Conservation (phyloP, 139 green algal species). For the Chlorella sorokiniana region DNA sequence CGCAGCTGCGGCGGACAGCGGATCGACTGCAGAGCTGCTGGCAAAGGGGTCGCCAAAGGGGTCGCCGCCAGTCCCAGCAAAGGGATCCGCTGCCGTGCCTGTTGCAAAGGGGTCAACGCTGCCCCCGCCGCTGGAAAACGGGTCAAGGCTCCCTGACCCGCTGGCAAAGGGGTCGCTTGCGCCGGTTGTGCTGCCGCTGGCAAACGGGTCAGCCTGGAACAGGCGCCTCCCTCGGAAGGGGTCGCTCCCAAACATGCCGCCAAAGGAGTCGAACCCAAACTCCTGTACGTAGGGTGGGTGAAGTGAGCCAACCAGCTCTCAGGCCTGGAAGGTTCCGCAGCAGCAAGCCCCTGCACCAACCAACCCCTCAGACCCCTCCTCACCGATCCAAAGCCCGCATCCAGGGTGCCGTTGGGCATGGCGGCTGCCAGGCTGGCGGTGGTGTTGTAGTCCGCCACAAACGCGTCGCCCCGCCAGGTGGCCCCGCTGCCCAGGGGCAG, state of each 20-base stretch:
- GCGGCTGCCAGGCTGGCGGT: slow-evolving; percentile 32
- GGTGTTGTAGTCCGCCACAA: slow-evolving; percentile 19
- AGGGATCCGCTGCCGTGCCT: not conserved
- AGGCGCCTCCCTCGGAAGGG: slow-evolving; percentile 29
- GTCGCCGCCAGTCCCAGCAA: not conserved
- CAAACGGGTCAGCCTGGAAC: slow-evolving; percentile 17
- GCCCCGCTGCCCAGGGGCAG: slow-evolving; percentile 53
- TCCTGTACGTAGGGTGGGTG: not conserved
- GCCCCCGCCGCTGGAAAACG: slow-evolving; percentile 24
- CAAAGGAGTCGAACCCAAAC: slow-evolving; percentile 23
- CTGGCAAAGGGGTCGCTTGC: not conserved
- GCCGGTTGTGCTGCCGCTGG: not conserved
- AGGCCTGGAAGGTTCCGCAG: no score
- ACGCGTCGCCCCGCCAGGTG: slow-evolving; percentile 40
- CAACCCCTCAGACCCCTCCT: not conserved
- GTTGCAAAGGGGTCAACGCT: slow-evolving; percentile 19
- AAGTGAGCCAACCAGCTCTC: no score
- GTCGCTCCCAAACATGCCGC: not conserved
- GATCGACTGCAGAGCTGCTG: not conserved
- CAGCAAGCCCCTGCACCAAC: no score
- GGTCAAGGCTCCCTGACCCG: not conserved
- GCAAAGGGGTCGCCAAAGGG: slow-evolving; percentile 13
- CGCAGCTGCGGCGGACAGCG: not conserved
- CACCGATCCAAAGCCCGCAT: not conserved
- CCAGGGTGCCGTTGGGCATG: slow-evolving; percentile 14